These are phyloP conservation scores for Fusarium brachygibbosum DNA, from an alignment of 2,329 filamentous ascomycete genomes.

Conservation along the genomic window DNA sequence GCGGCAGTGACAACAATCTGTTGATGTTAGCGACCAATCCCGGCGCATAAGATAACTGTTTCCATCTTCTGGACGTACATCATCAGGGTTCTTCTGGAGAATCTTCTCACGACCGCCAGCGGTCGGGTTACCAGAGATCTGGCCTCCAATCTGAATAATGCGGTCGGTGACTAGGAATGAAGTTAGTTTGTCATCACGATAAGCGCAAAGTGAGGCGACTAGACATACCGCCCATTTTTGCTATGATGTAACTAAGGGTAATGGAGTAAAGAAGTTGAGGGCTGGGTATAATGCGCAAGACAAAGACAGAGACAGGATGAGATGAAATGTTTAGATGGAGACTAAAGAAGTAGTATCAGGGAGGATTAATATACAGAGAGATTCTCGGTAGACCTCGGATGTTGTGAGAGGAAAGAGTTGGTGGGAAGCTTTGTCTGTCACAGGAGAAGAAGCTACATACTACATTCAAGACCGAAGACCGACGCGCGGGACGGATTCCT, in stretches of 20 bases:
- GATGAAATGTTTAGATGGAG: slow-evolving; percentile 3
- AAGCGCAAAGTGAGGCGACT: not conserved
- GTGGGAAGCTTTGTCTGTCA: slow-evolving; percentile 32
- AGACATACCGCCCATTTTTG: slow-evolving; percentile 57
- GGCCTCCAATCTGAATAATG: slow-evolving; percentile 72
- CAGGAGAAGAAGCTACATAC: slow-evolving; percentile 31
- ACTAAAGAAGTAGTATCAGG: slow-evolving; percentile 6
- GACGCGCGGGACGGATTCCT: slow-evolving; percentile 15
- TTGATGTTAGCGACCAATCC: slow-evolving; percentile 2
- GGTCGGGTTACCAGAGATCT: slow-evolving; percentile 72
- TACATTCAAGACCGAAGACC: slow-evolving; percentile 22
- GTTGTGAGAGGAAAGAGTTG: slow-evolving; percentile 41
- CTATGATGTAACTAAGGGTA: slow-evolving; percentile 15
- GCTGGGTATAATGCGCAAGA: slow-evolving; percentile 30
- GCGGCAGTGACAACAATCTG: slow-evolving; percentile 91
- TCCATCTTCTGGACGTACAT: slow-evolving; percentile 61
- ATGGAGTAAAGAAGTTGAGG: slow-evolving; percentile 14
- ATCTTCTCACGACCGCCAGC: slow-evolving; percentile 67
- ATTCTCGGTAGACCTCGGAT: slow-evolving; percentile 48
- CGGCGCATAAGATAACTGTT: not conserved
- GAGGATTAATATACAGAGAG: slow-evolving; percentile 40
- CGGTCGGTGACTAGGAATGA: slow-evolving; percentile 66
- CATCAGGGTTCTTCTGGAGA: slow-evolving; percentile 75
- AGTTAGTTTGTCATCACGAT: slow-evolving; percentile 21
- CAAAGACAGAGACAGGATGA: slow-evolving; percentile 13